Conservation (phyloP, 2,329 filamentous ascomycete genomes). For the Penicillium sp. region DNA sequence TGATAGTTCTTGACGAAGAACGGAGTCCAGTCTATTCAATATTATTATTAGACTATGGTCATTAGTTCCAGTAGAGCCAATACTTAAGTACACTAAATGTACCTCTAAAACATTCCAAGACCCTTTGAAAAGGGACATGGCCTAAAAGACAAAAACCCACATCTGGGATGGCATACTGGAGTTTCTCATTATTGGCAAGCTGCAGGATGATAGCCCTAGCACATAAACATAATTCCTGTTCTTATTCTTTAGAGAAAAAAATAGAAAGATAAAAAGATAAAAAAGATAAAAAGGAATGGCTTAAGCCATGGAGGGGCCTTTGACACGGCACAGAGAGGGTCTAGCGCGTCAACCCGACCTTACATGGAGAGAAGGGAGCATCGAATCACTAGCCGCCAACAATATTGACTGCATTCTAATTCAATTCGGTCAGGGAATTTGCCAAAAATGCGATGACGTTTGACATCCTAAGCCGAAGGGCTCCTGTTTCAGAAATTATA, state of each 20-base stretch:
- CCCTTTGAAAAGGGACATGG: not conserved
- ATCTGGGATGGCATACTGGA: not conserved
- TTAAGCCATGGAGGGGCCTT: constrained; percentile 9
- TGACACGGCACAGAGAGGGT: constrained; percentile 24
- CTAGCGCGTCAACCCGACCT: constrained; percentile 24
- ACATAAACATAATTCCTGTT: not conserved
- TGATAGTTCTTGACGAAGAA: not conserved
- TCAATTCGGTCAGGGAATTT: not conserved
- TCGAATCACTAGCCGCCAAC: constrained; percentile 11
- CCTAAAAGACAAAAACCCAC: not conserved
- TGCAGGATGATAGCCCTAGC: not conserved
- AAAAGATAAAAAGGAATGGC: constrained; percentile 10
- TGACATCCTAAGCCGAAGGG: not conserved
- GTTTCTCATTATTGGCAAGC: not conserved
- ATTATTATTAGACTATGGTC: not conserved
- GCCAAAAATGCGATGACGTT: constrained; percentile 10
- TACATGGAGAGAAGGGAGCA: constrained; percentile 15
- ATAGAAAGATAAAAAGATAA: not conserved
- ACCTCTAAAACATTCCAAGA: not conserved
- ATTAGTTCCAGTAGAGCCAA: not conserved
- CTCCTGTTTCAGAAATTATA: not conserved
- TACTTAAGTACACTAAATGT: not conserved
- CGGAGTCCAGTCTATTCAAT: not conserved
- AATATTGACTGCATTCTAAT: constrained; percentile 14
- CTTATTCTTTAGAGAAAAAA: not conserved